phyloP scores from a whole-genome alignment of 371 early-diverging fungal species.

The Phascolomyces articulosus region DNA sequence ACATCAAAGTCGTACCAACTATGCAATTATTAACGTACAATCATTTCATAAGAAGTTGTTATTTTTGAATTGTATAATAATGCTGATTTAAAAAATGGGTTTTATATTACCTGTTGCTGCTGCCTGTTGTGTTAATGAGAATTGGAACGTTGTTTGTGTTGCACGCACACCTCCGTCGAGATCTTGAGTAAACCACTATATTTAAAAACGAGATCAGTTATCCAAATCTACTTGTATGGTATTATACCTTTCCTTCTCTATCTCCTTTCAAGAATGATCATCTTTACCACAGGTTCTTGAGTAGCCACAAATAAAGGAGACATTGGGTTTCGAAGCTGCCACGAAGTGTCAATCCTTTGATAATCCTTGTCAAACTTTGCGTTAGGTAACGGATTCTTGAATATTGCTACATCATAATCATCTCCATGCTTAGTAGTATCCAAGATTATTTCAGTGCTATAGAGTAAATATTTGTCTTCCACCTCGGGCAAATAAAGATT shows the following conservation, averaged over 20 bases:
- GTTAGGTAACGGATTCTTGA: constrained; percentile 63
- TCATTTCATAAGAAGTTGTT: no score
- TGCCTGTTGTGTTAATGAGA: constrained; percentile 45
- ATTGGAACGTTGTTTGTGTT: constrained; percentile 59
- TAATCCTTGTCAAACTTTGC: constrained; percentile 57
- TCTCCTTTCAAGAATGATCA: no score
- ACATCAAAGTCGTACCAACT: background rate
- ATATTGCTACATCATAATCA: constrained; percentile 61
- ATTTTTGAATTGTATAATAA: no score
- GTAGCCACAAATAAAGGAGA: constrained; percentile 70
- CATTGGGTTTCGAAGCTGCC: constrained; percentile 65
- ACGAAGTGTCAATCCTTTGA: constrained; percentile 63
- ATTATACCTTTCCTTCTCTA: no score
- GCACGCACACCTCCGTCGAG: constrained; percentile 43
- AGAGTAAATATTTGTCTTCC: constrained; percentile 66
- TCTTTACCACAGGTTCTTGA: constrained; percentile 29
- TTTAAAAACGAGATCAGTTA: no score
- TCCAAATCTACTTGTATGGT: no score
- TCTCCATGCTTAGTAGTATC: constrained; percentile 61
- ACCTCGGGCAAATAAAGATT: constrained; percentile 64
- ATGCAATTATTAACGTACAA: no score
- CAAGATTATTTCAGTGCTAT: constrained; percentile 63
- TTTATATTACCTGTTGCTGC: constrained; percentile 6
- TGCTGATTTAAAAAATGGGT: no score
- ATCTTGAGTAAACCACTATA: constrained; percentile 25